Percentiles rank a stretch among this genome's conserved stretches.
Conservation (phyloP, 495 filamentous ascomycete genomes). For the Penicillium maclennaniae region DNA sequence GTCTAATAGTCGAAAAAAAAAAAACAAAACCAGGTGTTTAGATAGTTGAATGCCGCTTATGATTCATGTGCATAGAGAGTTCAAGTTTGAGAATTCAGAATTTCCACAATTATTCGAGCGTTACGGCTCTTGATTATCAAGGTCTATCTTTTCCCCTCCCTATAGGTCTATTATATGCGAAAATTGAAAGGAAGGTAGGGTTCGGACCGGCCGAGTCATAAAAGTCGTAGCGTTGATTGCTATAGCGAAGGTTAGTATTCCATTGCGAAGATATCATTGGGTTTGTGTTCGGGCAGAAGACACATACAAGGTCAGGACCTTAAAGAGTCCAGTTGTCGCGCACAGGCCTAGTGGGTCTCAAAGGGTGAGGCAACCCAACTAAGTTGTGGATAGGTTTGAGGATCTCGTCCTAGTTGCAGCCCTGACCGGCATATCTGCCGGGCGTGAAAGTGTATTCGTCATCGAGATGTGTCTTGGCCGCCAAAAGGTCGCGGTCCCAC, state of each 20-base stretch:
- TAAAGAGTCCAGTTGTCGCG: no score
- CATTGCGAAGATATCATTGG: no score
- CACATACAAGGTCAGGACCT: not conserved
- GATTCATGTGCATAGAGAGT: slow-evolving; percentile 9
- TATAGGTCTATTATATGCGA: not conserved
- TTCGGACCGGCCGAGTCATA: not conserved
- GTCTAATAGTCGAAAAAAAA: slow-evolving; percentile 6
- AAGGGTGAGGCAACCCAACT: no score
- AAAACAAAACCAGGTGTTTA: slow-evolving; percentile 2
- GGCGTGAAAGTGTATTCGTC: slow-evolving; percentile 9
- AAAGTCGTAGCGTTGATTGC: not conserved
- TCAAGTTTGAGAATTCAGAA: not conserved
- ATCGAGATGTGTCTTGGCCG: slow-evolving; percentile 2
- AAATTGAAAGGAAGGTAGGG: not conserved
- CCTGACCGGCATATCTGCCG: slow-evolving; percentile 6
- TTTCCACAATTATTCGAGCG: not conserved
- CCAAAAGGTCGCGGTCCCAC: not conserved
- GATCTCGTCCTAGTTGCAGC: not conserved
- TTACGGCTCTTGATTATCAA: not conserved
- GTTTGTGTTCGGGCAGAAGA: no score
- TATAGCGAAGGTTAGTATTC: not conserved
- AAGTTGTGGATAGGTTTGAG: no score
- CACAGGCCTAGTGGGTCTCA: no score
- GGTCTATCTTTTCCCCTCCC: not conserved
- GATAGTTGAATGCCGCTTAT: slow-evolving; percentile 6